phyloP scores from a whole-genome alignment of 192 early-diverging fungal species.

The Backusella morwellensis region DNA sequence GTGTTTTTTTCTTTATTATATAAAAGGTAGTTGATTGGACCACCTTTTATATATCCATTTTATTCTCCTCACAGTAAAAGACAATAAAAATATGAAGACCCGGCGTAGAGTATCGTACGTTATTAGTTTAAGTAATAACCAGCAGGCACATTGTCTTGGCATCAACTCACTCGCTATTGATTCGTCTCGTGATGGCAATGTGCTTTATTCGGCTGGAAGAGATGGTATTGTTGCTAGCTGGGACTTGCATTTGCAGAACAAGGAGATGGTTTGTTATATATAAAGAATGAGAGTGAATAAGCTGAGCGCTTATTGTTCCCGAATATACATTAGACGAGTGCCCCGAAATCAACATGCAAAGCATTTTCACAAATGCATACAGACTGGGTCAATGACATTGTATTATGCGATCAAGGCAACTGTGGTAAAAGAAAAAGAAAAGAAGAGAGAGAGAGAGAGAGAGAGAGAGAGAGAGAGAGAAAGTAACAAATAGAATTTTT shows the following conservation, averaged over 20 bases:
- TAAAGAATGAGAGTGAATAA: too few species aligned
- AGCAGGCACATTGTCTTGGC: slow-evolving; percentile 73
- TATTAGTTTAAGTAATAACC: slow-evolving; percentile 47
- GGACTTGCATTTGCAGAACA: slow-evolving; percentile 63
- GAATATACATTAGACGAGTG: neutral
- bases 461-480: neutral
- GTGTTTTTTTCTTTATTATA: neutral
- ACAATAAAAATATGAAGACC: slow-evolving; percentile 3
- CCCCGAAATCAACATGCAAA: slow-evolving; percentile 59
- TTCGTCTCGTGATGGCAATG: slow-evolving; percentile 32
- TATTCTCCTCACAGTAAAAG: neutral
- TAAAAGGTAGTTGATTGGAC: neutral
- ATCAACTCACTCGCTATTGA: slow-evolving; percentile 85
- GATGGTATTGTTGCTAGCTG: slow-evolving; percentile 87
- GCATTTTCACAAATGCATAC: slow-evolving; percentile 79
- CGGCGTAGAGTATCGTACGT: slow-evolving; percentile 58
- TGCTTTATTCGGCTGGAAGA: slow-evolving; percentile 86
- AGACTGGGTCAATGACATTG: slow-evolving; percentile 97
- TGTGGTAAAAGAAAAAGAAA: slow-evolving; percentile 45
- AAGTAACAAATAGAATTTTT: neutral
- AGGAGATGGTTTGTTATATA: neutral
- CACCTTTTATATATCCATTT: neutral
- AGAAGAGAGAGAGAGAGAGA: neutral
- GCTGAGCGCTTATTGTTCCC: too few species aligned
- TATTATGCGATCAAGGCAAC: slow-evolving; percentile 64